Evolutionary conservation across 805 yeast species (phyloP), one percentile per base, ranked within the genome.

Genomic region (Kluyveromyces siamensis): DNA sequence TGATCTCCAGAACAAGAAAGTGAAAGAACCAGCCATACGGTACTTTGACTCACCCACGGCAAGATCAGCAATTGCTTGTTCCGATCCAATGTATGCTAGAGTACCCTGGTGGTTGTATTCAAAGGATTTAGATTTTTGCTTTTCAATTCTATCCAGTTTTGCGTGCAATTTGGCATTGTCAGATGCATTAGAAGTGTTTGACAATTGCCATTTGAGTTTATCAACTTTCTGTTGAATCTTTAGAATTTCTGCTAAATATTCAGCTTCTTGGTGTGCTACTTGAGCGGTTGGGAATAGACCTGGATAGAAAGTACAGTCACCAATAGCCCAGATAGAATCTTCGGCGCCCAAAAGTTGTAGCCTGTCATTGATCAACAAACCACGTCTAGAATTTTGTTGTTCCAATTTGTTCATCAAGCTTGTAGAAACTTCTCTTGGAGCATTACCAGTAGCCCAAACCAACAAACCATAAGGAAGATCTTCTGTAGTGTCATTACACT

Each of bases 381-480:
- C 98, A 68, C 97, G 83, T 73, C 95, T 82, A 44, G 96, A 88
- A 62, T 83, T 80, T 68, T 80, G 82, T 71, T 85, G 90, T 41
- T 86, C 84, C 56, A 91, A 73, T 68, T 77, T 76, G 42, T 76
- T 61, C 67, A 87, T 79, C 61, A 90, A 73, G 59, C 79, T 77
- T 54, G 78, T 73, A 45, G 86, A 77, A 45, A 91, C 74, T 41
- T 79, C 81, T 70, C 97, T 81, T 55, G 88, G 89, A 48, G 90
- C 89, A 69, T 90, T 89, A 72, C 98, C 98, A 53, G 96, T 90
- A 50, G 97, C 97, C 98, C 98, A 90, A 54, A 90, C 95, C 57
- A 90, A 76, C 59, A 88, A 75, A 64, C 98, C 98, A 66, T 90
- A 90, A 44, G 96, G 96, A 61, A 90, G 74, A 44, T 77, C 82